These are phyloP conservation scores for Astragalus glycyphyllos DNA, from an alignment of 306 rosid genomes.

Conservation along the genomic window DNA sequence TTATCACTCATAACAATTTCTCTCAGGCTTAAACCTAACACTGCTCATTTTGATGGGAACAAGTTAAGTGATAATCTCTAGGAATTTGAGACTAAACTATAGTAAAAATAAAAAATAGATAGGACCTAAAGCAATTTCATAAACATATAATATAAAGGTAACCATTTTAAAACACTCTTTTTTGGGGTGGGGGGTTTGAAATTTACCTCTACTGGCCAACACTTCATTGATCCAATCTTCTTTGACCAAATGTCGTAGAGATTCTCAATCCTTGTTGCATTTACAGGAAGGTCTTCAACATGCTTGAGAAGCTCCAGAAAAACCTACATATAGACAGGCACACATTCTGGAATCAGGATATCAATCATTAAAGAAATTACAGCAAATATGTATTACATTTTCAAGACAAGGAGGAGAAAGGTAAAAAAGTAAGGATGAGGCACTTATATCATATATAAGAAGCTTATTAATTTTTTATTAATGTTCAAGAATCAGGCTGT, in stretches of 20 bases:
- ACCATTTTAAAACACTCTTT: constrained; percentile 4
- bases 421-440: not conserved
- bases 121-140: not conserved
- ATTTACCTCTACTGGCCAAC: constrained; percentile 62
- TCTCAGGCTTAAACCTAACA: constrained; percentile 15
- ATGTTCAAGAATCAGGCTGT: constrained; percentile 13
- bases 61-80: not conserved
- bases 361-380: constrained; percentile 27
- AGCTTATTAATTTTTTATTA: constrained; percentile 4
- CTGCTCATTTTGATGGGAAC: not conserved
- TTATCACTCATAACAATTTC: constrained; percentile 15
- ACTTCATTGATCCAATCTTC: constrained; percentile 60
- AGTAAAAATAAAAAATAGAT: constrained; percentile 2
- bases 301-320: constrained; percentile 67
- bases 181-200: not conserved
- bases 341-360: constrained; percentile 30
- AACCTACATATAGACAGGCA: constrained; percentile 50
- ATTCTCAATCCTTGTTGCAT: constrained; percentile 49
- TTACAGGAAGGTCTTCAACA: constrained; percentile 39
- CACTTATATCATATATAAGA: not conserved
- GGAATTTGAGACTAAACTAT: constrained; percentile 4
- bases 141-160: constrained; percentile 31
- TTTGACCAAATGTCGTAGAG: constrained; percentile 70
- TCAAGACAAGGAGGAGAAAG: not conserved
- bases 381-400: not conserved